Evolutionary conservation across 352 stramenopile species (phyloP), one percentile per base, ranked within the genome.

Genomic region (Phytophthora citrophthora): DNA sequence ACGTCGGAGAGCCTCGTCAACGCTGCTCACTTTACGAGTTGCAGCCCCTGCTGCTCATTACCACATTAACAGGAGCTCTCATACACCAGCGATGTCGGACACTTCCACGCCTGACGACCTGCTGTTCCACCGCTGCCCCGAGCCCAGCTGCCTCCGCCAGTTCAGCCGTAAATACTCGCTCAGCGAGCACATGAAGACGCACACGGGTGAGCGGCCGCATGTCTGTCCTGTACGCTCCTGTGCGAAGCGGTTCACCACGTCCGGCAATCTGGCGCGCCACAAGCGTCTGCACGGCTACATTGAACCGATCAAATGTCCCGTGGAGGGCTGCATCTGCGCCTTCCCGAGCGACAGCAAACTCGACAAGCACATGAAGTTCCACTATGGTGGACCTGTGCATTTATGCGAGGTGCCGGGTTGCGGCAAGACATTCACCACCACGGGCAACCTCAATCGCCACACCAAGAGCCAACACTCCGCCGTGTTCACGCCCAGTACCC

Each of bases 341-440:
- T 81, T 81, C 36, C 31, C 70, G 31, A 81, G 70, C 67, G 69
- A 76, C 66, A 77, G 66, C 62, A 81, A 81, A 62, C 67, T 81
- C 34, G 70, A 77, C 20, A 81, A 85, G 49, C 77, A 87, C 64
- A 85, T 85, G 73, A 81, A 83, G 67, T 84, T 74, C 45, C 78
- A 88, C 34, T 46, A 68, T 7, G 78, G 78, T n/a, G 64, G 64
- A 20, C 63, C 66, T 11, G 73, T 79, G 23, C 74, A 85, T 23
- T 61, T 79, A 18, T 79, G 70, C 40, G 54, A 62, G 32, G 34
- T 87, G 73, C 63, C 65, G 38, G 5, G 64, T 9, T 87, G 76
- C 51, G 78, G 76, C 58, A 87, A 87, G 60, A 84, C 76, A n/a
- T 87, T 87, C 61, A 87, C 67, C 43, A 87, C 77, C 4, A 77